Percentiles rank a stretch among this genome's conserved stretches.
Evolutionary conservation across 805 yeast species (phyloP).

Genomic region (Hanseniaspora clermontiae): DNA sequence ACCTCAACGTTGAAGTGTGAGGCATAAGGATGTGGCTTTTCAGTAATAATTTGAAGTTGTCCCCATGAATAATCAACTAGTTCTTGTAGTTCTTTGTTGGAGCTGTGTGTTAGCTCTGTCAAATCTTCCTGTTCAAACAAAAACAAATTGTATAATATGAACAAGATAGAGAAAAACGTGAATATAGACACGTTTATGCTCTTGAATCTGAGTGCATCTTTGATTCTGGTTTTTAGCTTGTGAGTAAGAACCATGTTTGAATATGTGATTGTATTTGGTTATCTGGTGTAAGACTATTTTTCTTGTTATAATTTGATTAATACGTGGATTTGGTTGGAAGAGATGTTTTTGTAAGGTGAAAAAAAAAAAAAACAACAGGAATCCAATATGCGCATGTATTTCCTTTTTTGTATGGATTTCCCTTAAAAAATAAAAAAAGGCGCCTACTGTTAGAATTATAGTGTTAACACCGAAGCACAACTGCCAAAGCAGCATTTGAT

Average conservation of each 20-base stretch:
- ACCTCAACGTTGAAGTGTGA: constrained; percentile 66
- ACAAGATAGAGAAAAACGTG: constrained; percentile 36
- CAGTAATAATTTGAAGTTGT: constrained; percentile 57
- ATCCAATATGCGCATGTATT: too few species aligned
- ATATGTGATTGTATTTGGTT: not conserved
- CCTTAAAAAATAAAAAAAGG: too few species aligned
- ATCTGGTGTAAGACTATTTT: too few species aligned
- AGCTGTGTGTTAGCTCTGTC: not conserved
- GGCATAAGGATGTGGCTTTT: constrained; percentile 61
- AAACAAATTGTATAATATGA: constrained; percentile 31
- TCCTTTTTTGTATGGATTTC: too few species aligned
- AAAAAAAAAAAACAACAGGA: too few species aligned
- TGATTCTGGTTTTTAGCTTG: not conserved
- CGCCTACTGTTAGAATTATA: too few species aligned
- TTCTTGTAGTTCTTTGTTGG: not conserved
- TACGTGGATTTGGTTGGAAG: too few species aligned
- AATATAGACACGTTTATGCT: constrained; percentile 55
- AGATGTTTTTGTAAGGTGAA: too few species aligned
- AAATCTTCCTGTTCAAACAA: constrained; percentile 12
- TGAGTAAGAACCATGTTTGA: not conserved
- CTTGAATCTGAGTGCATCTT: constrained; percentile 34
- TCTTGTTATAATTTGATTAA: too few species aligned
- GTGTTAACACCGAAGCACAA: too few species aligned
- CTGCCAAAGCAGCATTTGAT: too few species aligned
- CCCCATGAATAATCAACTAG: constrained; percentile 42